Evolutionary conservation across 2,329 filamentous ascomycete species (phyloP).

Genomic region (Tolypocladium endophyticum): DNA sequence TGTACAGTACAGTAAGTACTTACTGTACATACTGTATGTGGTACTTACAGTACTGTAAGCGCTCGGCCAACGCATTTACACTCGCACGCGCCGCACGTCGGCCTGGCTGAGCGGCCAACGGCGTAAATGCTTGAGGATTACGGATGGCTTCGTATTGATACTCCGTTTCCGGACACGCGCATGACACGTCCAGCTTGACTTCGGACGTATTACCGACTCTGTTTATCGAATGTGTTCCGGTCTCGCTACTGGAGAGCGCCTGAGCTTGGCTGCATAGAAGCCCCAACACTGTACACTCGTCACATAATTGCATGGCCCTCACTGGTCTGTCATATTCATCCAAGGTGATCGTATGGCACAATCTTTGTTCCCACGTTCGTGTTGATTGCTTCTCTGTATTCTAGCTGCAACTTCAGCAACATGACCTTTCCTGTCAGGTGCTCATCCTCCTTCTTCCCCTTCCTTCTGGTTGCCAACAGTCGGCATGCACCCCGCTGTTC

Average conservation of each 20-base stretch:
- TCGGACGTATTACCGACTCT: neutral
- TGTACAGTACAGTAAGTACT: too few relatives aligned
- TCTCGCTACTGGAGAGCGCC: neutral
- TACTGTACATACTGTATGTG: too few relatives aligned
- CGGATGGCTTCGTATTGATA: neutral
- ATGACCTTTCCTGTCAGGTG: neutral
- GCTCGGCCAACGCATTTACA: neutral
- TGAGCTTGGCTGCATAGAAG: neutral
- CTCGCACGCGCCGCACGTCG: neutral
- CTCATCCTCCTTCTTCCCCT: neutral
- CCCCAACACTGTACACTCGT: neutral
- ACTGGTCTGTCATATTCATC: neutral
- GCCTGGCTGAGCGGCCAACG: neutral
- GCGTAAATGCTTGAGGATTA: neutral
- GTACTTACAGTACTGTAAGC: too few relatives aligned
- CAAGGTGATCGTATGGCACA: neutral
- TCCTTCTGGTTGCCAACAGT: neutral
- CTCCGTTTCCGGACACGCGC: neutral
- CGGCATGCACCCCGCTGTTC: neutral
- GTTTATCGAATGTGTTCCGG: too few relatives aligned
- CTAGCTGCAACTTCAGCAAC: slow-evolving; percentile 3
- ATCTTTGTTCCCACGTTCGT: neutral
- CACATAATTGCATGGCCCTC: neutral
- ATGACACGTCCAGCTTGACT: neutral
- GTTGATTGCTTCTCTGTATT: slow-evolving; percentile 3